Evolutionary conservation across 2,329 filamentous ascomycete genomes (phyloP), one percentile per base, ranked within the genome.

Genomic region (Pseudophaeomoniella oleicola): DNA sequence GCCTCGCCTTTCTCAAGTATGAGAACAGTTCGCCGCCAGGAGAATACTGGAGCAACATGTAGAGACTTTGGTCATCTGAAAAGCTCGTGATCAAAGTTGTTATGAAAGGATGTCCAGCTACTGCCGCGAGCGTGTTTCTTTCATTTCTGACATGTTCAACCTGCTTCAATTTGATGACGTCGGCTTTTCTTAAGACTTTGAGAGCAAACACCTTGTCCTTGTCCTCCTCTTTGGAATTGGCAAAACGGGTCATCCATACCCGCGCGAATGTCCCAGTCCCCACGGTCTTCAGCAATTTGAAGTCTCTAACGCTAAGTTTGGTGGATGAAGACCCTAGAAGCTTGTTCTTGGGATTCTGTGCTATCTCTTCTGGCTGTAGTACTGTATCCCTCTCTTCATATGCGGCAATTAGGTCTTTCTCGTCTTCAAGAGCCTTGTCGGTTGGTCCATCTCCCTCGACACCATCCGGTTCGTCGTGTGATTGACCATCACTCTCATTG

Each of bases 141-240:
- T 79, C 75, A 56, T 78, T 78, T 44, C 72, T 69, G 34, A 78
- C 73, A 57, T 78, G 75, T 57, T 78, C 75, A 43, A 79, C 72
- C 49, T 79, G 75, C 61, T 79, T 78, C 48, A 78, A 58, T 40
- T 73, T 71, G 49, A 68, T 64, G 37, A 68, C 64, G 47, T 68
- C 64, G 22, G 60, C 62, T 48, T 68, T 68, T 38, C 64, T 63
- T 17, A 68, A 52, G 16, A 66, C 55, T 47, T 68, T 68, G 35
- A 68, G 49, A 19, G 64, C 64, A 50, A 63, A 67, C 3, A 67
- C 62, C 44, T 56, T 57, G 42, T 54, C 49, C 39, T 48, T 44
- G 32, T 54, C 51, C 22, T 42, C 40, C 27, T 57, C 50, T 22
- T 50, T 50, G 34, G 56, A 46, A 31, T 59, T 53, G 39, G 59